phyloP scores from a whole-genome alignment of 257 asterid species.

The Solanum sejunctum region DNA sequence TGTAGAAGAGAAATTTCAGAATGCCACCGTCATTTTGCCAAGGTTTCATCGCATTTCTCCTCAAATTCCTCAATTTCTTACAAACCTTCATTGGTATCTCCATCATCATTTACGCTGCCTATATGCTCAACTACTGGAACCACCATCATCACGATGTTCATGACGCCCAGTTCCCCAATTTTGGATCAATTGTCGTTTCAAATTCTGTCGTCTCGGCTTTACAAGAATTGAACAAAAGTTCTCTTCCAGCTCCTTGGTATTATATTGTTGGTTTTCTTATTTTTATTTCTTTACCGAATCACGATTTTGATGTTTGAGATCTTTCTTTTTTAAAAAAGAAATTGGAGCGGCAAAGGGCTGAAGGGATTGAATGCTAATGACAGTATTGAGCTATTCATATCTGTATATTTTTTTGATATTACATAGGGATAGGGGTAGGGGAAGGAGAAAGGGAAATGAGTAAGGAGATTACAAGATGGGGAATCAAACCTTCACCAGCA shows the following conservation, averaged over 20 bases:
- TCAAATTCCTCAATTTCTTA: constrained; percentile 66
- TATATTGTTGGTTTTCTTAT: not conserved
- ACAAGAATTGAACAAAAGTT: constrained; percentile 9
- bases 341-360: not conserved
- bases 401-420: not conserved
- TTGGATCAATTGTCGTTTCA: not conserved
- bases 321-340: not conserved
- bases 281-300: not conserved
- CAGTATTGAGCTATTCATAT: too few relatives aligned
- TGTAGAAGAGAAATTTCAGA: not conserved
- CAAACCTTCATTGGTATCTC: constrained; percentile 58
- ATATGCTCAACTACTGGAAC: constrained; percentile 57
- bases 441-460: not conserved
- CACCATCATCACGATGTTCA: constrained; percentile 11
- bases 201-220: not conserved
- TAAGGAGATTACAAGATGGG: not conserved
- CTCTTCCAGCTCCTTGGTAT: constrained; percentile 69
- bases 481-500: too few relatives aligned
- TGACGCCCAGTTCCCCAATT: not conserved
- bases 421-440: not conserved
- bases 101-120: constrained; percentile 46
- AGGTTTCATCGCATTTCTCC: constrained; percentile 39
- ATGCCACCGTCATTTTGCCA: constrained; percentile 66
- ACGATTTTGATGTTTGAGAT: not conserved
- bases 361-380: not conserved